These are phyloP conservation scores for Bidens hawaiensis DNA, from an alignment of 140 eudicot genomes.

Conservation along the genomic window DNA sequence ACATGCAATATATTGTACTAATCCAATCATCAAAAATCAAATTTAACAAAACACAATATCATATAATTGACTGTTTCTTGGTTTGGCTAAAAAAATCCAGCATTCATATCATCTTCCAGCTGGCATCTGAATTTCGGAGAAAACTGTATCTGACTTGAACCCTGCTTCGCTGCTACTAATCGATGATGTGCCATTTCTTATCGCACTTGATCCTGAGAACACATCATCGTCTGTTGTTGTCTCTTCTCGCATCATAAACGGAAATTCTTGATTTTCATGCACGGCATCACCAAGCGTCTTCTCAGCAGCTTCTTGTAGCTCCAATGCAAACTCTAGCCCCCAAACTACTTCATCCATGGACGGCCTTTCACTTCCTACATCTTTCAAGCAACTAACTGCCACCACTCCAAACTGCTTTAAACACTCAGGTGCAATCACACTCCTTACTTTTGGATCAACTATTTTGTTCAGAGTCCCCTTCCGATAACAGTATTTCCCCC, in stretches of 20 bases:
- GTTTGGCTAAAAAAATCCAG: constrained; percentile 1
- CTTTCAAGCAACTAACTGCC: constrained; percentile 31
- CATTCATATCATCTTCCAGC: constrained; percentile 21
- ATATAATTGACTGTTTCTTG: too few relatives aligned
- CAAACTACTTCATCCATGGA: constrained; percentile 46
- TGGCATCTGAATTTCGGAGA: constrained; percentile 23
- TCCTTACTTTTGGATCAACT: constrained; percentile 30
- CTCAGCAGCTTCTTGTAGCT: constrained; percentile 38
- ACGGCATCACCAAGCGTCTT: background rate
- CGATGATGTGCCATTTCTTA: background rate
- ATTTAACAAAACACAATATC: too few relatives aligned
- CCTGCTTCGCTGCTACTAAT: background rate
- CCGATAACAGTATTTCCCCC: constrained; percentile 29
- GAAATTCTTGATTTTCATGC: background rate
- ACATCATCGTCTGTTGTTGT: constrained; percentile 14
- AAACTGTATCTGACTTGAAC: constrained; percentile 4
- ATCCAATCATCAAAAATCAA: too few relatives aligned
- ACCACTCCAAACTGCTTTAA: constrained; percentile 36
- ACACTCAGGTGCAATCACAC: constrained; percentile 34
- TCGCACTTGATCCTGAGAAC: constrained; percentile 11
- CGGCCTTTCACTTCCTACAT: constrained; percentile 29
- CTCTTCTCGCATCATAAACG: constrained; percentile 9
- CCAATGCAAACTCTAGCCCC: constrained; percentile 45
- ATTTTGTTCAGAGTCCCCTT: constrained; percentile 29
- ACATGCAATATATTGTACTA: too few relatives aligned